Evolutionary conservation across 306 rosid species (phyloP), one percentile per base, ranked within the genome.

Genomic region (Astragalus membranaceus): DNA sequence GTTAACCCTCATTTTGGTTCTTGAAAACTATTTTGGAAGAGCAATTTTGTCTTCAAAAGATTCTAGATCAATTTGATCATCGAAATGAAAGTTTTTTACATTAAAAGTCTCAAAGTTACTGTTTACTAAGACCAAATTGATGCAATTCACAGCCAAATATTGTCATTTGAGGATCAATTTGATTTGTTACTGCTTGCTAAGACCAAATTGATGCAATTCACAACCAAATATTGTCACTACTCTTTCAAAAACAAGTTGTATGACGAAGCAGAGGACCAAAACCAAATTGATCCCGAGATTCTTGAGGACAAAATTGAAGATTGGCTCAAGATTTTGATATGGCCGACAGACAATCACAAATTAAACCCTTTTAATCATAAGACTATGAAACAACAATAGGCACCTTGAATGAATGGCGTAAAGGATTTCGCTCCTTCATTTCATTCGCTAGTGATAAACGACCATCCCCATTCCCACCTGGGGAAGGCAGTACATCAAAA

Each of bases 361-460:
- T 23, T 72, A 72, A 64, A 48, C 13, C 48, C 47, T 35, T 75
- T 60, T 20, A 16, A 78, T 32, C 52, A 75, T 59, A 63, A 73
- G 51, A 76, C 57, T 59, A 26, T 10, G 64, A 70, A 20, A 55
- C 32, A 48, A 62, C 48, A 42, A 53, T 35, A 67, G 69, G 85
- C 58, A 94, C 99, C 97, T 82, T 87, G 73, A 86, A 91, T 35
- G 97, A 65, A 86, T 91, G 95, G 26, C 97, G 92, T 74, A 91
- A 80, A 23, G 96, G 99, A 85, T 95, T 94, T 37, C 83, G 85
- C 71, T 94, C 97, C 78, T 84, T 88, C 77, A 86, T 57, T 83
- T 95, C 96, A 65, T 75, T 80, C 3, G 99, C 99, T 72, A 91
- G 76, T 7, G 95, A 86, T 63, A 87, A 77, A n/a, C 88, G 85